phyloP scores from a whole-genome alignment of 768 basidiomycete genomes.

The Mycena belliarum region DNA sequence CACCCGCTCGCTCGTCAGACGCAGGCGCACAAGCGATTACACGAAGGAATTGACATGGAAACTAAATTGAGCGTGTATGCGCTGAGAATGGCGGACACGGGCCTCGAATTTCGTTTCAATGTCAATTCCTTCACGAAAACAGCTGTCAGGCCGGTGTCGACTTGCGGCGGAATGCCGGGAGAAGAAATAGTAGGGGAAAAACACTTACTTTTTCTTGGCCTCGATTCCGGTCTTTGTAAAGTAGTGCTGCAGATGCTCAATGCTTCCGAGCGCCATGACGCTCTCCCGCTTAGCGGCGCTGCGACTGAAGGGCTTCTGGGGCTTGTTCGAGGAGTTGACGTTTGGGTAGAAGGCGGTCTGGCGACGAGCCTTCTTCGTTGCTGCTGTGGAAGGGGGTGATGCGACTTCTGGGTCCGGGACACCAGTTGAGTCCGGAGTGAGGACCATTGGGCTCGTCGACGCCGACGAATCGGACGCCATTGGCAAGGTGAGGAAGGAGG shows the following conservation, averaged over 20 bases:
- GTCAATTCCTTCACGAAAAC: constrained; percentile 23
- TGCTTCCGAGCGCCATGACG: constrained; percentile 93
- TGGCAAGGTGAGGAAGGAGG: background rate
- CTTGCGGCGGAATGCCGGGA: constrained; percentile 3
- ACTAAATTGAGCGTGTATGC: constrained; percentile 7
- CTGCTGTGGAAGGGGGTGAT: constrained; percentile 23
- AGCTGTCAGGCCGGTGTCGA: constrained; percentile 2
- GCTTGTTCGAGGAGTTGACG: constrained; percentile 68
- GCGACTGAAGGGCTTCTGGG: constrained; percentile 81
- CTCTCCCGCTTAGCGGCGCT: constrained; percentile 93
- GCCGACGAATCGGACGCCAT: constrained; percentile 36
- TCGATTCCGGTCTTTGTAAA: constrained; percentile 87
- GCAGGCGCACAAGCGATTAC: constrained; percentile 7
- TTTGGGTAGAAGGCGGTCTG: constrained; percentile 81
- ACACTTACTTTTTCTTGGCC: constrained; percentile 68
- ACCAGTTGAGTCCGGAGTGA: constrained; percentile 66
- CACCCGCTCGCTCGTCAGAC: constrained; percentile 8
- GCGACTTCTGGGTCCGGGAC: constrained; percentile 26
- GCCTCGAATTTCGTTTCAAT: constrained; percentile 18
- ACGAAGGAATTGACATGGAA: constrained; percentile 21
- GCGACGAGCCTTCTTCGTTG: constrained; percentile 55
- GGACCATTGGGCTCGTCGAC: constrained; percentile 51
- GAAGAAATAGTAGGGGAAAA: background rate
- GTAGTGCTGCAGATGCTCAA: constrained; percentile 93
- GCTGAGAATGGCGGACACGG: constrained; percentile 1